Evolutionary conservation across 768 basidiomycete species (phyloP).

Genomic region (Gymnopilus junonius): DNA sequence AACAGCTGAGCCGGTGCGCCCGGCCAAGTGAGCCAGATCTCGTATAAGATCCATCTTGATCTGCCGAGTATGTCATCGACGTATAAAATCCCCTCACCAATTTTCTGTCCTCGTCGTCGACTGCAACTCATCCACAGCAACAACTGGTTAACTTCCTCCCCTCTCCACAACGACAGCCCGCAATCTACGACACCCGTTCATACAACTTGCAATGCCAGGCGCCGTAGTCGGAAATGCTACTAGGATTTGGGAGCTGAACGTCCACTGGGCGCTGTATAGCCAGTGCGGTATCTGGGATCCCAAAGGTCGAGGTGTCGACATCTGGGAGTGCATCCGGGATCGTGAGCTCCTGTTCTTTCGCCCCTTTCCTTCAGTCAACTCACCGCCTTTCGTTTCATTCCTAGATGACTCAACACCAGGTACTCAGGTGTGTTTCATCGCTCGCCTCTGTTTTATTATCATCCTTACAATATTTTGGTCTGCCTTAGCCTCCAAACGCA

Average conservation of each 20-base stretch:
- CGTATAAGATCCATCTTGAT: neutral
- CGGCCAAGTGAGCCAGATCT: conserved; percentile 10
- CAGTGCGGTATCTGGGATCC: conserved; percentile 79
- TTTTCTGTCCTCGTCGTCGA: conserved; percentile 6
- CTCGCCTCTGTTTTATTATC: neutral
- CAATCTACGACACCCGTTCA: neutral
- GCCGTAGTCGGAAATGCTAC: conserved; percentile 68
- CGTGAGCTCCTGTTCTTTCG: conserved; percentile 50
- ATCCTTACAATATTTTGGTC: neutral
- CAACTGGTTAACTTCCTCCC: neutral
- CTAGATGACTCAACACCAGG: conserved; percentile 64
- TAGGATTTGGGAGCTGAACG: conserved; percentile 70
- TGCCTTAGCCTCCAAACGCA: conserved; percentile 39
- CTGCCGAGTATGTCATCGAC: conserved; percentile 8
- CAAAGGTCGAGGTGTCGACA: conserved; percentile 66
- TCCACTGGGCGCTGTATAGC: conserved; percentile 64
- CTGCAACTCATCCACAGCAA: neutral
- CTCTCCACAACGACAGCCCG: conserved; percentile 15
- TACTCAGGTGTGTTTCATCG: conserved; percentile 39
- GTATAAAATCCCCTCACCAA: conserved; percentile 11
- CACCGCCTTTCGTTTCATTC: conserved; percentile 7
- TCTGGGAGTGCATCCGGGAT: conserved; percentile 75
- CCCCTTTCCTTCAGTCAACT: neutral
- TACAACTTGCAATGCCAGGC: conserved; percentile 38
- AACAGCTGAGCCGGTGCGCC: conserved; percentile 7